Base-by-base conservation (phyloP, 2,329 filamentous ascomycete genomes). In the Colletotrichum graminicola region DNA sequence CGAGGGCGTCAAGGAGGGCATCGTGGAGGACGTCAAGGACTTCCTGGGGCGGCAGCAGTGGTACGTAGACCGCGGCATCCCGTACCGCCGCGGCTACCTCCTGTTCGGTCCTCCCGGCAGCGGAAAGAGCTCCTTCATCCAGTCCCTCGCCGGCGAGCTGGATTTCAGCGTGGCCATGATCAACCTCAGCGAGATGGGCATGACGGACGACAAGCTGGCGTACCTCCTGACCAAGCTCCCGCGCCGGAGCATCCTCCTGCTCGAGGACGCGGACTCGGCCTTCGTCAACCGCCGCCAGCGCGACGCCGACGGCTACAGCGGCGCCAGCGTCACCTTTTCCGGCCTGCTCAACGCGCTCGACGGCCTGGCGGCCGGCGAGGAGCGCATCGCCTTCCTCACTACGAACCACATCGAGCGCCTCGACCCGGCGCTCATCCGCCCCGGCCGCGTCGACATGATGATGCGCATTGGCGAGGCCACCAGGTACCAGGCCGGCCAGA, bases 111-210 rank as follows among this genome's bases (percentile, higher is more conserved):
- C 95, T 5, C 95, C 95, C 0, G 95, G 95, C 0, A 97, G 93
- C 52, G 97, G 94, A 45, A 98, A 97, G 84, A 98, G 93, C 72
- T 97, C 94, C 0, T 98, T 99, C 76, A 98, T 99, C 73, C 94
- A 98, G 81, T 95, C 96, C 0, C 84, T 99, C 52, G 96, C 96
- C 0, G 95, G 94, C n/a, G 91, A 96, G 77, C 82, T 98, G 67
- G 94, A 97, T 79, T 97, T 95, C 80, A 93, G 93, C 76, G 96
- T 98, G 75, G 94, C 95, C 63, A 95, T 97, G 83, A 86, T 98
- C 75, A 97, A 97, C 76, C 88, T 98, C 39, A 96, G 93, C 81
- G 94, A 97, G 83, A 88, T 94, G 66, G 95, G 95, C 21, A 88
- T 98, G 78, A 97, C 94, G 2, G 95, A 98, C 76, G 94, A 97